Base-by-base conservation (phyloP, 1,284 basidiomycete genomes). In the Gymnopus androsaceus region DNA sequence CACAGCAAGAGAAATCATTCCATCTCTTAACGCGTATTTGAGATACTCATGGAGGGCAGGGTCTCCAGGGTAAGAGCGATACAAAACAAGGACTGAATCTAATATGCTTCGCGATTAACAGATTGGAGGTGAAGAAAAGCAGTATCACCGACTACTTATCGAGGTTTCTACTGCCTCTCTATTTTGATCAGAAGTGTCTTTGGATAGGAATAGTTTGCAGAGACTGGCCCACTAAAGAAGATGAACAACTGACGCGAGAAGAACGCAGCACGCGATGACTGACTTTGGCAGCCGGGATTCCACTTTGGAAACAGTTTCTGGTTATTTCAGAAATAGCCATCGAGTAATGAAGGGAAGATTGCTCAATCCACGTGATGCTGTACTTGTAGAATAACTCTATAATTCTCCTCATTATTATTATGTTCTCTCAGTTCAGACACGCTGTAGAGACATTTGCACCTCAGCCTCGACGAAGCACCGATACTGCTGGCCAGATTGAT, bases 291-390 rank as follows among this genome's bases (percentile, higher is more conserved):
- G 86, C 73, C 47, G 82, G 72, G 19, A 89, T 69, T 7, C 87
- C 87, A 64, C 77, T 82, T 63, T 88, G 84, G 59, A 87, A 90
- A 31, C 84, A 81, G 66, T 88, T 89, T 56, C 84, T 76, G 4
- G 87, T 87, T 42, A 90, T 70, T 55, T 82, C 85, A 49, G 75
- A 76, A 40, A 90, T 66, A 40, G 87, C 86, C 87, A 89, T 88
- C 1, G 23, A 49, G 9, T 21, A 46, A 30, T 14, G n/a, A 34
- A 9, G 12, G 17, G 40, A 15, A 25, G n/a, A n/a, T n/a, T n/a
- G n/a, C n/a, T n/a, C n/a, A n/a, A n/a, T n/a, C n/a, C n/a, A n/a
- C n/a, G n/a, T n/a, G n/a, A n/a, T n/a, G n/a, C n/a, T n/a, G n/a
- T n/a, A n/a, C n/a, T n/a, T n/a, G n/a, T n/a, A n/a, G n/a, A n/a